Conservation (phyloP, 2,329 filamentous ascomycete species). For the Lasiodiplodia hormozganensis region DNA sequence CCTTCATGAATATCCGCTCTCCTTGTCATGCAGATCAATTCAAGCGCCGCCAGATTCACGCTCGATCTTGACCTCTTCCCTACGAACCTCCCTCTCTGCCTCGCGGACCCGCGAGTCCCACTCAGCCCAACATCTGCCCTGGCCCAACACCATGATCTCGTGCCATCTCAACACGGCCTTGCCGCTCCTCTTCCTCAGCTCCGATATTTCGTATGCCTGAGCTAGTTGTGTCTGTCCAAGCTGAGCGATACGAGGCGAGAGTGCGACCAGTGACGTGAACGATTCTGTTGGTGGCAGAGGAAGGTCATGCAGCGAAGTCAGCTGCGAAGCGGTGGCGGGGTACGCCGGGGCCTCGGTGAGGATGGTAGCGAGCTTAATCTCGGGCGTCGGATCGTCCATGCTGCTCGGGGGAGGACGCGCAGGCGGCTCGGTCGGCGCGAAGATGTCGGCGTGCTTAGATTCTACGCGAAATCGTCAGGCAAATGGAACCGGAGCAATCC, state of each 20-base stretch:
- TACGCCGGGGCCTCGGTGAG: conserved; percentile 54
- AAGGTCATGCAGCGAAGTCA: conserved; percentile 53
- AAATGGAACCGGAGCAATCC: background rate
- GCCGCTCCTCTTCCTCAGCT: conserved; percentile 70
- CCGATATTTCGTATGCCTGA: conserved; percentile 67
- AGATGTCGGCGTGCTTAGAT: conserved; percentile 50
- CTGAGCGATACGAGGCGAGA: conserved; percentile 68
- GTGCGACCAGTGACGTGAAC: conserved; percentile 61
- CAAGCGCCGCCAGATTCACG: conserved; percentile 55
- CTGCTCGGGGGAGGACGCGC: conserved; percentile 22
- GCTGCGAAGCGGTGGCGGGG: conserved; percentile 50
- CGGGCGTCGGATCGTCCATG: conserved; percentile 21
- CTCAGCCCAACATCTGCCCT: conserved; percentile 72
- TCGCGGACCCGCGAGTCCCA: conserved; percentile 72
- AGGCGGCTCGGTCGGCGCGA: conserved; percentile 31
- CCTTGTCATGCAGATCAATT: conserved; percentile 38
- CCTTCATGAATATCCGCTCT: conserved; percentile 9
- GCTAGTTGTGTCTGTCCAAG: conserved; percentile 66
- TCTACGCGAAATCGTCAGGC: conserved; percentile 36
- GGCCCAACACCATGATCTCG: conserved; percentile 71
- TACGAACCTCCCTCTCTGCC: conserved; percentile 70
- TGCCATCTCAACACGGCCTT: conserved; percentile 67
- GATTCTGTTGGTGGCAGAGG: conserved; percentile 51
- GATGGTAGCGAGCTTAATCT: conserved; percentile 45
- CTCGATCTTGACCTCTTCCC: conserved; percentile 65